Percentiles rank a stretch among this genome's conserved stretches.
Conservation (phyloP, 2,329 filamentous ascomycete genomes). For the Xylaria arbuscula region DNA sequence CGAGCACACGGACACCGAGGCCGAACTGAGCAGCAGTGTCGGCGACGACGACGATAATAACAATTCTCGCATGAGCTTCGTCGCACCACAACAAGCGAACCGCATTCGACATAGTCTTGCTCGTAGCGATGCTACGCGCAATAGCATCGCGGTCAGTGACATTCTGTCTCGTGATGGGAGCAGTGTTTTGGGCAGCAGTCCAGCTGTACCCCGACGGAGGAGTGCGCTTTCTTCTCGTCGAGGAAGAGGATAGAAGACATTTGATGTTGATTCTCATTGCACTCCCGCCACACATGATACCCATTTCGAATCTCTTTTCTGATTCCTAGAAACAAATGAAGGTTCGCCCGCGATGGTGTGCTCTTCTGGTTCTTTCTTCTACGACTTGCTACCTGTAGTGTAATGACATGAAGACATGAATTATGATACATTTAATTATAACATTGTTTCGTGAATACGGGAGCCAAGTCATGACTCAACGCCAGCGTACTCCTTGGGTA, state of each 20-base stretch:
- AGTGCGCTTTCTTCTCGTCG: constrained; percentile 39
- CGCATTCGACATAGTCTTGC: constrained; percentile 54
- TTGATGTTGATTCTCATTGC: neutral
- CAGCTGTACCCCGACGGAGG: constrained; percentile 56
- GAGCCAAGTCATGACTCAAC: neutral
- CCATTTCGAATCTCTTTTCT: constrained; percentile 32
- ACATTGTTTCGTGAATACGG: constrained; percentile 30
- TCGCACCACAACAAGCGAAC: constrained; percentile 37
- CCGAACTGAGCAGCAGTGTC: constrained; percentile 65
- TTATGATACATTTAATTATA: constrained; percentile 50
- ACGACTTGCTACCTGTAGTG: constrained; percentile 34
- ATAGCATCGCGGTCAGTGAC: constrained; percentile 68
- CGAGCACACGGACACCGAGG: constrained; percentile 83
- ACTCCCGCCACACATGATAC: constrained; percentile 36
- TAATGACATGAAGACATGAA: constrained; percentile 43
- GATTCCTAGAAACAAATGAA: constrained; percentile 19
- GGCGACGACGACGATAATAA: constrained; percentile 51
- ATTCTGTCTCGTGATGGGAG: constrained; percentile 68
- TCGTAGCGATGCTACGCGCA: constrained; percentile 56
- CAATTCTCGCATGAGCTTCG: constrained; percentile 22
- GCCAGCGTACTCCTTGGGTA: constrained; percentile 8
- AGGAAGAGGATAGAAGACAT: constrained; percentile 34
- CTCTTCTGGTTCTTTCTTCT: constrained; percentile 23
- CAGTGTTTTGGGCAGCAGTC: constrained; percentile 67
- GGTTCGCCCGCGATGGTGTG: neutral